These are phyloP conservation scores for Hanseniaspora hatyaiensis DNA, from an alignment of 805 yeast species.

Conservation along the genomic window DNA sequence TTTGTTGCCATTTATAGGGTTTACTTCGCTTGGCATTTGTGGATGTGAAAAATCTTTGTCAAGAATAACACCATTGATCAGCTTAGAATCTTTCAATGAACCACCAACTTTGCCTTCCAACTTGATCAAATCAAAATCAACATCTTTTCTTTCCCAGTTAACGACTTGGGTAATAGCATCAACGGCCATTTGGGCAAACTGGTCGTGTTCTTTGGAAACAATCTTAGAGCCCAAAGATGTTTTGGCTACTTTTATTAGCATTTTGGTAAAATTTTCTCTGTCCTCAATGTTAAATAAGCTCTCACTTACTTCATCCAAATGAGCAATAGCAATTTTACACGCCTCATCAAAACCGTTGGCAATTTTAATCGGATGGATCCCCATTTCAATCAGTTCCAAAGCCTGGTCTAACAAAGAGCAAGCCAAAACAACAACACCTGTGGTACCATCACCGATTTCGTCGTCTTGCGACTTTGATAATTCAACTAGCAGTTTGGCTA, in stretches of 20 bases:
- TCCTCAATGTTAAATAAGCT: slow-evolving; percentile 27
- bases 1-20: slow-evolving; percentile 27
- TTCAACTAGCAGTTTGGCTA: slow-evolving; percentile 90
- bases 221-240: slow-evolving; percentile 92
- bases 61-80: slow-evolving; percentile 81
- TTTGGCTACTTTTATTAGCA: slow-evolving; percentile 79
- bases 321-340: slow-evolving; percentile 74
- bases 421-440: slow-evolving; percentile 95
- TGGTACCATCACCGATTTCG: slow-evolving; percentile 97
- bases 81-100: slow-evolving; percentile 67
- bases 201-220: slow-evolving; percentile 85
- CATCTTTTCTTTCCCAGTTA: slow-evolving; percentile 83
- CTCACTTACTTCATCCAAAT: slow-evolving; percentile 66
- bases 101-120: slow-evolving; percentile 96
- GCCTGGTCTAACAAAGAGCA: slow-evolving; percentile 93
- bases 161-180: slow-evolving; percentile 90
- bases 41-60: slow-evolving; percentile 98
- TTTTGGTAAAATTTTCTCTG: slow-evolving; percentile 28
- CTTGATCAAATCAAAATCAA: slow-evolving; percentile 90
- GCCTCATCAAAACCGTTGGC: slow-evolving; percentile 98
- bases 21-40: slow-evolving; percentile 79
- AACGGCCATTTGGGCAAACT: slow-evolving; percentile 93
- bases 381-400: slow-evolving; percentile 83
- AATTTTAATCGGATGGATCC: slow-evolving; percentile 91
- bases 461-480: slow-evolving; percentile 91